phyloP scores from a whole-genome alignment of 768 basidiomycete species.

The Leccinellum luteum region DNA sequence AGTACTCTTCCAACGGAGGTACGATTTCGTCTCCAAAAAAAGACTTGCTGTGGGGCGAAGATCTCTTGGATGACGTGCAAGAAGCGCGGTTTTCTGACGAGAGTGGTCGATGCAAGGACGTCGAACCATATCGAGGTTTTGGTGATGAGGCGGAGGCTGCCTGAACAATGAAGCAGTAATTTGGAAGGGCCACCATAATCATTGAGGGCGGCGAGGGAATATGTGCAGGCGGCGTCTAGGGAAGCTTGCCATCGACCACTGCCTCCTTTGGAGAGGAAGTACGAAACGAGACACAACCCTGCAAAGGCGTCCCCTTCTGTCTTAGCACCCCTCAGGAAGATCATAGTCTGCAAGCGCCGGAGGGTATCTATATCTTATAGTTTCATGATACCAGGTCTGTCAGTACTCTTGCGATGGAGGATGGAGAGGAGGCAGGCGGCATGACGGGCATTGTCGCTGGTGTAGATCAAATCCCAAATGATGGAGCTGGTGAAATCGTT shows the following conservation, averaged over 20 bases:
- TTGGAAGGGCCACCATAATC: conserved; percentile 41
- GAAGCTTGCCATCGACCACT: conserved; percentile 66
- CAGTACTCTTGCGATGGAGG: conserved; percentile 43
- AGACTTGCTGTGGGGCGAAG: conserved; percentile 36
- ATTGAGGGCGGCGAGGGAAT: conserved; percentile 49
- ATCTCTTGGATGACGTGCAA: conserved; percentile 52
- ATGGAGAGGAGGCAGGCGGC: conserved; percentile 63
- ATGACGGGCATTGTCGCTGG: conserved; percentile 45
- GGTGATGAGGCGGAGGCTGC: conserved; percentile 67
- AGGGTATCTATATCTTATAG: conserved; percentile 25
- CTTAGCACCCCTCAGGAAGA: conserved; percentile 20
- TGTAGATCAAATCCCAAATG: conserved; percentile 52
- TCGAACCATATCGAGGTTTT: conserved; percentile 89
- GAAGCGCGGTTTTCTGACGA: conserved; percentile 56
- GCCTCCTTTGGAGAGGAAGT: conserved; percentile 77
- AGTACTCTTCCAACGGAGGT: conserved; percentile 40
- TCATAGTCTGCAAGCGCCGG: conserved; percentile 21
- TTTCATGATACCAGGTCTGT: conserved; percentile 17
- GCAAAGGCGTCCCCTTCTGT: conserved; percentile 75
- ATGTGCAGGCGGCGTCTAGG: conserved; percentile 58
- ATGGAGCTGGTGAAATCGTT: conserved; percentile 44
- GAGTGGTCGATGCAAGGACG: conserved; percentile 75
- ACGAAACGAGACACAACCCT: conserved; percentile 71
- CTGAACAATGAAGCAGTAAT: conserved; percentile 43
- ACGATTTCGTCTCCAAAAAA: conserved; percentile 38